These are phyloP conservation scores for Trichoderma koningii DNA, from an alignment of 2,329 filamentous ascomycete species.

Conservation along the genomic window DNA sequence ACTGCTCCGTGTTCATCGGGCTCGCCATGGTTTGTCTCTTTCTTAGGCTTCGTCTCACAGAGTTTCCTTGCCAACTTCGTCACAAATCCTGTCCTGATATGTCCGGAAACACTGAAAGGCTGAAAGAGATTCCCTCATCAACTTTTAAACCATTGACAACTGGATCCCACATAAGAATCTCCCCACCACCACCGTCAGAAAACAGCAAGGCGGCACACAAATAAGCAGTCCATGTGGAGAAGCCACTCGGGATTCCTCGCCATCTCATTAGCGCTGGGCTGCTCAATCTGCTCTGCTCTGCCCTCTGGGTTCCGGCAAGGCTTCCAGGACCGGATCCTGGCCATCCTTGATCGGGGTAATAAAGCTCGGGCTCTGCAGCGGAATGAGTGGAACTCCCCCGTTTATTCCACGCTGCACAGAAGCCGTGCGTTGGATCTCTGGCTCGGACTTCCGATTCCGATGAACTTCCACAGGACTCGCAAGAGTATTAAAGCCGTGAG, in stretches of 20 bases:
- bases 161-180: too few species aligned
- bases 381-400: slow-evolving; percentile 11
- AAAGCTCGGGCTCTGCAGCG: slow-evolving; percentile 23
- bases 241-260: slow-evolving; percentile 15
- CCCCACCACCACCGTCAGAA: slow-evolving; percentile 6
- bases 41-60: background rate
- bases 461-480: background rate
- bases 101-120: background rate
- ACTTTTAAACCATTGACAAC: slow-evolving; percentile 6
- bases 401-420: background rate
- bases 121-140: slow-evolving; percentile 2
- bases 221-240: slow-evolving; percentile 14
- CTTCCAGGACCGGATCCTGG: background rate
- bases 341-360: slow-evolving; percentile 26
- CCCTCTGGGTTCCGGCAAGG: background rate
- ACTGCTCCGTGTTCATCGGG: slow-evolving; percentile 76
- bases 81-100: background rate
- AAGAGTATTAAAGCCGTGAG: background rate
- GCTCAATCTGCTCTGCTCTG: background rate
- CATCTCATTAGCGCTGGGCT: background rate
- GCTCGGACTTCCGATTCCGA: slow-evolving; percentile 13
- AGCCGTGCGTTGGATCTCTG: background rate
- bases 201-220: slow-evolving; percentile 1
- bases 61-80: background rate
- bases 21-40: slow-evolving; percentile 11